Evolutionary conservation across 2,329 filamentous ascomycete genomes (phyloP), one percentile per base, ranked within the genome.

Genomic region (Didymella segeticola): DNA sequence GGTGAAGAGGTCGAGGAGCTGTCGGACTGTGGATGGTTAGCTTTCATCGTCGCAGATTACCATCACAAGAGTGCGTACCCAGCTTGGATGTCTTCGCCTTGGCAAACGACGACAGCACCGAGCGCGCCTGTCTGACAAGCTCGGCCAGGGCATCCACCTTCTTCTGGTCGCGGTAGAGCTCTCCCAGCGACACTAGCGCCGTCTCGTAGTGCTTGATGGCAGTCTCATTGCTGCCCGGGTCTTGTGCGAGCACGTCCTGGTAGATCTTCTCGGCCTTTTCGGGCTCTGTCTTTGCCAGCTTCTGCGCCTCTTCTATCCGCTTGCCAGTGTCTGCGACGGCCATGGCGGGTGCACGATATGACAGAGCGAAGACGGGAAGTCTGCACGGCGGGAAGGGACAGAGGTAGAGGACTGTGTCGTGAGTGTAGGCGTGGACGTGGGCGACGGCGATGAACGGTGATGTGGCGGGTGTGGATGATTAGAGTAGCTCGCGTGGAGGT

Each of bases 31-130:
- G 15, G 47, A 8, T 2, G 2, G 41, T 55, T 37, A 55, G 41
- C 26, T 15, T 33, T 9, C 5, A 11, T 4, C 5, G n/a, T 4
- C 3, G 9, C n/a, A 12, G 19, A 2, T 1, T n/a, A 8, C 2
- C 1, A 17, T 5, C 7, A 7, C 9, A 14, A 14, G 2, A 7
- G 9, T 10, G 6, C 38, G 5, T 87, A 98, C 95, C 91, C 59
- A 99, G 83, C 80, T 99, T 99, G 51, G 95, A 91, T 26, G 95
- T 98, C 86, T 99, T 99, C 59, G 96, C 95, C 83, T 98, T 97
- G 62, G 95, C 95, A 77, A 99, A 98, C 61, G 91, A 95, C 53
- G 93, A 97, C 62, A 99, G 87, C 37, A 95, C 90, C 62, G 90
- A 89, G 72, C 93, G 87, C 77, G 92, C 96, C 75, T 91, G 90